Evolutionary conservation across 441 rosid genomes (phyloP), one percentile per base, ranked within the genome.

Genomic region (Daphne laureola): DNA sequence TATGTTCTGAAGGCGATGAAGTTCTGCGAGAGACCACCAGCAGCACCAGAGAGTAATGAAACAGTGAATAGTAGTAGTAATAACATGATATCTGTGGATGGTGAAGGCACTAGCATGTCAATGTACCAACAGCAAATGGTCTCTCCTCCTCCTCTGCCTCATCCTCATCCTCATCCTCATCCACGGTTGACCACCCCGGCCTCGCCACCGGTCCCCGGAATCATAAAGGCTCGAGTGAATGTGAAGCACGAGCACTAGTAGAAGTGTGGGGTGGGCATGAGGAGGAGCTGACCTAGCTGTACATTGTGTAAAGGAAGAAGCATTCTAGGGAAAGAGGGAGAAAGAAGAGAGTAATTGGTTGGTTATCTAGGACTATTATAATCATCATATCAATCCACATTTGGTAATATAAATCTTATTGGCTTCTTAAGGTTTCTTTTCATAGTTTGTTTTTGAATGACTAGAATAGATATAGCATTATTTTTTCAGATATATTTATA

Each of bases 1-100:
- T 90, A 85, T 63, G 96, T 93, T 52, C 82, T 93, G 61, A 93
- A 90, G 79, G 93, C 97, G 1, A 93, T 93, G 99, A 78, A 86
- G 49, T 78, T 90, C 47, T 77, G 91, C 17, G 78, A 85, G 49
- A 78, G 80, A 74, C 83, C 92, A 74, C 83, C 92, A 23, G 56
- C 78, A 18, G 23, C 23, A 74, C 82, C 92, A 23, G 56, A 71
- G 38, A 63, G 66, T 17, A 71, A 68, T 45, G 80, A 62, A 57
- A 55, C 71, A 66, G 57, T 68, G 49, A 65, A 64, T 36, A n/a
- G n/a, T n/a, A n/a, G n/a, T n/a, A n/a, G n/a, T n/a, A 70, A 58
- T 21, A 21, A 21, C 25, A 2, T 21, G 46, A 49, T 69, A 17
- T 50, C 69, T 3, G 59, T 58, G 0, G 79, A 82, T 49, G 74